These are phyloP conservation scores for Podospora pseudocomata DNA, from an alignment of 495 filamentous ascomycete species.

Conservation along the genomic window DNA sequence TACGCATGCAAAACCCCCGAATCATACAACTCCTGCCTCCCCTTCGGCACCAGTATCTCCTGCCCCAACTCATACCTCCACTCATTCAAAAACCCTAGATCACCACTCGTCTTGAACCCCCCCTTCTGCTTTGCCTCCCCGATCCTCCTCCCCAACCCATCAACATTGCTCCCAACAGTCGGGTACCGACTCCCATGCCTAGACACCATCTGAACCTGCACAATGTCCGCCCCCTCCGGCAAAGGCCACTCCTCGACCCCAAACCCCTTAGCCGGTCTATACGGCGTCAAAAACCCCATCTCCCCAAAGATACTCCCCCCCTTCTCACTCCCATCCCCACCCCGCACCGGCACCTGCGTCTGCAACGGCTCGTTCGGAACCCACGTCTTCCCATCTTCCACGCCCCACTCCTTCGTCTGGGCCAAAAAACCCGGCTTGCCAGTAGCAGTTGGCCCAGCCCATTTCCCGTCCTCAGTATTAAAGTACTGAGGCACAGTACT, in stretches of 20 bases:
- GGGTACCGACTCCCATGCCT: constrained; percentile 79
- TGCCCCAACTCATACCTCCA: constrained; percentile 72
- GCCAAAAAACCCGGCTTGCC: constrained; percentile 55
- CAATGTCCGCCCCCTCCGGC: constrained; percentile 52
- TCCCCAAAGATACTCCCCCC: constrained; percentile 54
- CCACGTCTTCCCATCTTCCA: constrained; percentile 28
- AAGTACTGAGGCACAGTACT: constrained; percentile 52
- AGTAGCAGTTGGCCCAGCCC: constrained; percentile 55
- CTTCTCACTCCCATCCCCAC: constrained; percentile 27
- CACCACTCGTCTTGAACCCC: constrained; percentile 53
- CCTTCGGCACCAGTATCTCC: constrained; percentile 55
- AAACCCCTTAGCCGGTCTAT: constrained; percentile 46
- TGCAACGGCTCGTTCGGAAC: constrained; percentile 56
- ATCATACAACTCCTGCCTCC: constrained; percentile 60
- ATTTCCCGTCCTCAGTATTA: constrained; percentile 45
- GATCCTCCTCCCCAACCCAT: constrained; percentile 57
- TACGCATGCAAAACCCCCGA: constrained; percentile 64
- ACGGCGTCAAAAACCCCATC: constrained; percentile 48
- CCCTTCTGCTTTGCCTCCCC: constrained; percentile 47
- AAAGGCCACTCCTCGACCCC: constrained; percentile 56
- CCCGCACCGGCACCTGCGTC: constrained; percentile 53
- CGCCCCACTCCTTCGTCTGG: constrained; percentile 52
- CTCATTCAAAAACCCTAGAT: constrained; percentile 55
- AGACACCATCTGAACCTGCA: constrained; percentile 63
- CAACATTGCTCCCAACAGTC: constrained; percentile 54